Conservation (phyloP, 371 early-diverging fungal species). For the Umbelopsis sp. region DNA sequence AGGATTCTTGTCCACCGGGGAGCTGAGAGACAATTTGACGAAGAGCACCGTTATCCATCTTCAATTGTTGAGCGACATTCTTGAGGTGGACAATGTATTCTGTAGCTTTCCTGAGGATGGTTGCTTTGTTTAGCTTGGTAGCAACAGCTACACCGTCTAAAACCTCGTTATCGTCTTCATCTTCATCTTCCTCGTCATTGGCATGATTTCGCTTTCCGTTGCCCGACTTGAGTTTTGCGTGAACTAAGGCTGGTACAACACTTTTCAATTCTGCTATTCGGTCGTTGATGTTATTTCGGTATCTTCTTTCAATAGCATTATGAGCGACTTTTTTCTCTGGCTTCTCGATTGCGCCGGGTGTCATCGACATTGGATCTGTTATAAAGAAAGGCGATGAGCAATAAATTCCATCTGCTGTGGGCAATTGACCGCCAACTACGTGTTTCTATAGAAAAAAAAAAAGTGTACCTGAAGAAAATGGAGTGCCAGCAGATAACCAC, state of each 20-base stretch:
- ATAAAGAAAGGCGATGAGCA: neutral
- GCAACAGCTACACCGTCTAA: conserved; percentile 67
- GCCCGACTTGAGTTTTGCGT: conserved; percentile 52
- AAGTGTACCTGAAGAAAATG: neutral
- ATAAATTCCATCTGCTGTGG: too few relatives aligned
- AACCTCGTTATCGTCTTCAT: conserved; percentile 59
- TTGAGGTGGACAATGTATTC: conserved; percentile 85
- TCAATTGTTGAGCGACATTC: conserved; percentile 48
- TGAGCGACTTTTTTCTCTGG: conserved; percentile 82
- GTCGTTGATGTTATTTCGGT: conserved; percentile 94
- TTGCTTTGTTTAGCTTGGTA: conserved; percentile 90
- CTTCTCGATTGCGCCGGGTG: neutral
- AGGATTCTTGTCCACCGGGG: conserved; percentile 59
- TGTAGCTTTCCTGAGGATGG: conserved; percentile 84
- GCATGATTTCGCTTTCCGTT: conserved; percentile 40
- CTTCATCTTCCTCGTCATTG: conserved; percentile 57
- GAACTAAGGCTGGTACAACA: conserved; percentile 85
- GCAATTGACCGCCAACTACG: too few relatives aligned
- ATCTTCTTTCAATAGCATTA: conserved; percentile 93
- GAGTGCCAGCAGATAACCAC: neutral
- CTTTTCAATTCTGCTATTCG: conserved; percentile 84
- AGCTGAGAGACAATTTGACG: conserved; percentile 52
- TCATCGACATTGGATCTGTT: neutral
- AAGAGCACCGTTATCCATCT: conserved; percentile 57
- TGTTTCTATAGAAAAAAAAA: neutral